Evolutionary conservation across 805 yeast species (phyloP), one percentile per base, ranked within the genome.

Genomic region (Priceomyces fermenticarens): DNA sequence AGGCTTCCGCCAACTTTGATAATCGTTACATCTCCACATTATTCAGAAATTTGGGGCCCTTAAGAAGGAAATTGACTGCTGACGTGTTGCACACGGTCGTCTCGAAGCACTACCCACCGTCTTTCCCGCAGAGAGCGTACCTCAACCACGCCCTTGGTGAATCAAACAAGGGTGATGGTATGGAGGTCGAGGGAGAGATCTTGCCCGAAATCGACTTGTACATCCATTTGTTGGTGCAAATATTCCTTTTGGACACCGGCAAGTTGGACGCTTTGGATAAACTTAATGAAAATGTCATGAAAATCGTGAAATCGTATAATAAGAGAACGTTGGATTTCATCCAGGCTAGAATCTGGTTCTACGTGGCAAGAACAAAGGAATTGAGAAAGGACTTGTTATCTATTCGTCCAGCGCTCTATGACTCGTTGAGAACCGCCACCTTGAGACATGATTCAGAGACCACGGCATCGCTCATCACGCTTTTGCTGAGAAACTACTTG

Each of bases 391-490:
- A 81, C 49, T 65, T 79, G 44, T 67, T 73, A 37, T 62, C 77
- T n/a, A 69, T 87, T 39, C 79, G 95, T 59, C 77, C 88, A 5
- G 80, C 75, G 31, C 72, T 91, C 59, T 77, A 88, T 61, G 66
- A 73, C 15, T 88, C 85, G 9, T 73, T 93, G 54, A 81, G 97
- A 65, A 84, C 93, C 3, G 89, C 97, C 3, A 81, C 96, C 13
- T 75, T 93, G 50, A 83, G 96, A 54, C 97, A 91, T 57, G 97
- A 93, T 60, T 76, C 77, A 42, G 99, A 93, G 65, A 88, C 97
- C 0, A 85, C 85, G 43, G 97, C 96, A 4, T 80, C 88, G 49
- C 71, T 90, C 40, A 84, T 88, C 41, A 88, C 96, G n/a, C 72
- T 89, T 49, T 74, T 91, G 47, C 71, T 93, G 58, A 83, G 98